These are phyloP conservation scores for Solanum piurae DNA, from an alignment of 257 asterid genomes.

Conservation along the genomic window DNA sequence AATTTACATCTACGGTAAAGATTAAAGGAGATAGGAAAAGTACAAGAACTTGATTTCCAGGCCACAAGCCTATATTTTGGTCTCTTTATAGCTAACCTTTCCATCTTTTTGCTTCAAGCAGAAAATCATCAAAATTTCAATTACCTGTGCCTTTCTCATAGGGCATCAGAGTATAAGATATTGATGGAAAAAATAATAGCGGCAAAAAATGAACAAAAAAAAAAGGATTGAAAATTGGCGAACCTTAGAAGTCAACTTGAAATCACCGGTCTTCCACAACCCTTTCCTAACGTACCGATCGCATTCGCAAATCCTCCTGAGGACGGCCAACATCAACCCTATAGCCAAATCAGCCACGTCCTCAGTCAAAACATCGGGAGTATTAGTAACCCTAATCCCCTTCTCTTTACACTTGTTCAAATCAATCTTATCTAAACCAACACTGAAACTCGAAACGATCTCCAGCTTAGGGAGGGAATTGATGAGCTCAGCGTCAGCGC, in stretches of 20 bases:
- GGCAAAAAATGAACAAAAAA: neutral
- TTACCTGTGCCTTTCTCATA: neutral
- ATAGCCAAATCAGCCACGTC: conserved; percentile 92
- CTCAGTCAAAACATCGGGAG: conserved; percentile 84
- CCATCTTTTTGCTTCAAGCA: neutral
- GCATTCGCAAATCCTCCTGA: conserved; percentile 55
- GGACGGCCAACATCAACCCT: conserved; percentile 56
- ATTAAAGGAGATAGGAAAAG: neutral
- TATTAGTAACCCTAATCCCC: conserved; percentile 79
- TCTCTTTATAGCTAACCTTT: neutral
- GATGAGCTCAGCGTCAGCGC: conserved; percentile 46
- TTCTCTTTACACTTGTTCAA: conserved; percentile 54
- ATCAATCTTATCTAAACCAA: conserved; percentile 80
- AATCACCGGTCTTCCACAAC: conserved; percentile 50
- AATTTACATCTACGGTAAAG: neutral
- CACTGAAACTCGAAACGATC: conserved; percentile 62
- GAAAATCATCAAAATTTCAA: neutral
- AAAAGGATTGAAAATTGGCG: neutral
- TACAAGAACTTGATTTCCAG: neutral
- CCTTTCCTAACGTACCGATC: conserved; percentile 64
- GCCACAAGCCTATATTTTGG: neutral
- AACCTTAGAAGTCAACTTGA: conserved; percentile 64
- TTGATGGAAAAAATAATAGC: no score
- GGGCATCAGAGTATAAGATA: neutral
- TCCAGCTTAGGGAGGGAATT: conserved; percentile 63